These are phyloP conservation scores for Fraxinus xanthoxyloides DNA, from an alignment of 305 asterid species.

Conservation along the genomic window DNA sequence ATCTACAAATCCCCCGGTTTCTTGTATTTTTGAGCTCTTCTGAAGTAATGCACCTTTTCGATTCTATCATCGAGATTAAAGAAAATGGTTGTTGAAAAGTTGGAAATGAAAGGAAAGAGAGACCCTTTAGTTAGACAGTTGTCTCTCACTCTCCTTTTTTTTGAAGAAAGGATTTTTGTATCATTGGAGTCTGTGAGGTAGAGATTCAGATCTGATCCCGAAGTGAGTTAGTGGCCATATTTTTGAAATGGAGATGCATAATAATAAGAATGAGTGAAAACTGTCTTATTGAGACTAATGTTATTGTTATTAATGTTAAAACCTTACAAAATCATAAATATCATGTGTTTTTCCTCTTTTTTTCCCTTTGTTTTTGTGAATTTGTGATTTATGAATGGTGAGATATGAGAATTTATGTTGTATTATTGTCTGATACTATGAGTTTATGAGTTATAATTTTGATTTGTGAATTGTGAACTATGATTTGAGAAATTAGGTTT, in stretches of 20 bases:
- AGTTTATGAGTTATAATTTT: no score
- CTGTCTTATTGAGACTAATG: no score
- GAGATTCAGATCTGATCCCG: constrained; percentile 22
- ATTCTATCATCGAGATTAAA: constrained; percentile 42
- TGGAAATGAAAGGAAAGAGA: background rate
- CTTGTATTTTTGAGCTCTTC: constrained; percentile 67
- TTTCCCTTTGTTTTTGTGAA: no score
- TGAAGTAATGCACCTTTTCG: constrained; percentile 47
- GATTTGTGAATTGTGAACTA: no score
- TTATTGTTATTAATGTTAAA: no score
- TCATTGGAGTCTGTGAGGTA: background rate
- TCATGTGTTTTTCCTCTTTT: no score
- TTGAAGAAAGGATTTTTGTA: constrained; percentile 3
- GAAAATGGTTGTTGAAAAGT: background rate
- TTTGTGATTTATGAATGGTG: no score
- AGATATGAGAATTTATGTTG: no score
- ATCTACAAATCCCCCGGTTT: constrained; percentile 84
- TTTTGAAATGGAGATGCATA: no score
- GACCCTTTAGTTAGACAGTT: background rate
- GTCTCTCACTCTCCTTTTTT: background rate
- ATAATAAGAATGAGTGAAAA: background rate
- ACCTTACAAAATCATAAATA: no score
- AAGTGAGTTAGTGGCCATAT: background rate
- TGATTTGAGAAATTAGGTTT: no score
- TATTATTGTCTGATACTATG: no score